phyloP scores from a whole-genome alignment of 257 asterid genomes.

The Solanum commersonii region DNA sequence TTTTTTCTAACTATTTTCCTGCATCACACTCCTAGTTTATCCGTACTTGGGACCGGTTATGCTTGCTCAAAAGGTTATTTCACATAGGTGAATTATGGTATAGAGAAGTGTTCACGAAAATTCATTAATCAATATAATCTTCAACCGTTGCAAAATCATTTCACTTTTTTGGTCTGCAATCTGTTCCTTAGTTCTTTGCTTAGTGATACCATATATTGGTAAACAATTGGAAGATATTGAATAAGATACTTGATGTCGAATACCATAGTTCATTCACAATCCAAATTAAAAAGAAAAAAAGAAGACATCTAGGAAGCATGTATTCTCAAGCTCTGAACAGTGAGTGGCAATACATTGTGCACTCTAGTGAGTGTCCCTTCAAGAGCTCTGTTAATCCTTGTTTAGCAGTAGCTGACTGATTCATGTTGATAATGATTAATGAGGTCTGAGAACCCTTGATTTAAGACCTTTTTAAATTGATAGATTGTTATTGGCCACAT shows the following conservation, averaged over 20 bases:
- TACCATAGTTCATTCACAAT: not conserved
- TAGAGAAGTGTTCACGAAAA: not conserved
- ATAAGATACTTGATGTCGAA: not conserved
- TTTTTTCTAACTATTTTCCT: not conserved
- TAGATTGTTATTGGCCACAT: not conserved
- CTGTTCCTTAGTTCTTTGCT: not conserved
- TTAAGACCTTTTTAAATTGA: not conserved
- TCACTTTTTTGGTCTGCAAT: not conserved
- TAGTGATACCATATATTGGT: not conserved
- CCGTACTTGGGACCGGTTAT: not conserved
- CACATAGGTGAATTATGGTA: not conserved
- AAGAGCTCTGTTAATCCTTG: not conserved
- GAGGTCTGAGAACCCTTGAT: not conserved
- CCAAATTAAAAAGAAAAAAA: not conserved
- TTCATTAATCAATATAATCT: not conserved
- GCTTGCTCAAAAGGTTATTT: not conserved
- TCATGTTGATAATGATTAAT: not conserved
- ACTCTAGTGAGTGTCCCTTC: not conserved
- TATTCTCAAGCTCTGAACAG: not conserved
- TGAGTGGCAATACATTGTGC: not conserved
- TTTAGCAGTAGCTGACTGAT: not conserved
- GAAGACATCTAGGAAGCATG: not conserved
- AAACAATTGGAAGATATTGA: not conserved
- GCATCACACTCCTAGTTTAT: not conserved
- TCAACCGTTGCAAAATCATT: not conserved